These are phyloP conservation scores for Physcomitrium patens DNA, from an alignment of 225 moss, liverwort and hornwort genomes.

Conservation along the genomic window DNA sequence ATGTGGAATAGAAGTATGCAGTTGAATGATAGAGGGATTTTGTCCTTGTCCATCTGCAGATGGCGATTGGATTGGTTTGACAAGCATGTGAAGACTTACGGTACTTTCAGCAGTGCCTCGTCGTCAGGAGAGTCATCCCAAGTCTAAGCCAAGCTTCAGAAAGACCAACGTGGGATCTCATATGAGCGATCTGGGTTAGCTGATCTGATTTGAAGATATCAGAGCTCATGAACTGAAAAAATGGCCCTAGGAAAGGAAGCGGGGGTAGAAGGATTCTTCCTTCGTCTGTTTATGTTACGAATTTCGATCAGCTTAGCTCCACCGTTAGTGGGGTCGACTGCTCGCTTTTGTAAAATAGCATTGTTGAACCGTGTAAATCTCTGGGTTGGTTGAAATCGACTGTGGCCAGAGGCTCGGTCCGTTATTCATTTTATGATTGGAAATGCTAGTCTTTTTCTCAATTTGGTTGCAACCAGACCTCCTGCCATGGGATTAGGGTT, in stretches of 20 bases:
- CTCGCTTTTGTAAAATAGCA: slow-evolving; percentile 29
- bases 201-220: slow-evolving; percentile 18
- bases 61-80: slow-evolving; percentile 65
- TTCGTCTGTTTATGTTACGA: slow-evolving; percentile 18
- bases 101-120: slow-evolving; percentile 56
- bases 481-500: no score
- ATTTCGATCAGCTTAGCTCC: slow-evolving; percentile 8
- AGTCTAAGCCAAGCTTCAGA: slow-evolving; percentile 26
- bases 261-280: background rate
- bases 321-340: slow-evolving; percentile 10
- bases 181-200: no score
- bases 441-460: no score
- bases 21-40: slow-evolving; percentile 36
- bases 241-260: background rate
- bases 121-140: slow-evolving; percentile 50
- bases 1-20: slow-evolving; percentile 16
- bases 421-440: no score
- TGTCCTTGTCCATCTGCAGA: slow-evolving; percentile 62
- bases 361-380: slow-evolving; percentile 4
- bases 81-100: slow-evolving; percentile 54
- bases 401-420: background rate
- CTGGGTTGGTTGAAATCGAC: background rate
- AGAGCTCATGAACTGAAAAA: slow-evolving; percentile 14
- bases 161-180: slow-evolving; percentile 6
- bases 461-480: no score